Evolutionary conservation across 2,329 filamentous ascomycete genomes (phyloP).

Genomic region (Neofusicoccum parvum): DNA sequence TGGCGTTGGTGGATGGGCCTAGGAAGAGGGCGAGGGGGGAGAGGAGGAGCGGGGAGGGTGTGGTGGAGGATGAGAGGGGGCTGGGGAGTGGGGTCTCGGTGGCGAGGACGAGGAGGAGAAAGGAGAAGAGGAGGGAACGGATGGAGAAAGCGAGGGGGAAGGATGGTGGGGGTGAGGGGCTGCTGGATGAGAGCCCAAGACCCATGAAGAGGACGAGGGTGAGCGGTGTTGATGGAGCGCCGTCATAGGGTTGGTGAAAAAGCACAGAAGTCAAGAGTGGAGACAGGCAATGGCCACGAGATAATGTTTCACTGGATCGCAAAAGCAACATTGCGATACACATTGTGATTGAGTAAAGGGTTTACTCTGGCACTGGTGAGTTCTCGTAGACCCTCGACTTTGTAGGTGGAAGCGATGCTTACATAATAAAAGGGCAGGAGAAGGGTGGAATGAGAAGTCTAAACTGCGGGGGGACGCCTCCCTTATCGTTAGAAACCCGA

Average conservation of each 20-base stretch:
- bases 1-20: background rate
- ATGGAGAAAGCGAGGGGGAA: background rate
- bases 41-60: background rate
- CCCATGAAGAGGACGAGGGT: background rate
- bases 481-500: too few species aligned
- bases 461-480: too few species aligned
- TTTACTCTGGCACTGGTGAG: too few species aligned
- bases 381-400: too few species aligned
- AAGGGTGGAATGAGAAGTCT: too few species aligned
- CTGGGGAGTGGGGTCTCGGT: background rate
- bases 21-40: conserved; percentile 9
- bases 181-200: background rate
- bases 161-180: background rate
- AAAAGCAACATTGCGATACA: too few species aligned
- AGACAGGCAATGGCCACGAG: background rate
- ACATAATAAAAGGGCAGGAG: too few species aligned
- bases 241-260: too few species aligned
- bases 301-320: too few species aligned
- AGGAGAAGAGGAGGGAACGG: background rate
- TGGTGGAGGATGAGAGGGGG: background rate
- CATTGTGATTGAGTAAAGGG: too few species aligned
- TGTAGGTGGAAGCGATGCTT: too few species aligned
- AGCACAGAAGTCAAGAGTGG: background rate
- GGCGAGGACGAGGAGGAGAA: background rate
- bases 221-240: background rate